Conservation (phyloP, 306 rosid species). For the Vigna reflexopilosa region DNA sequence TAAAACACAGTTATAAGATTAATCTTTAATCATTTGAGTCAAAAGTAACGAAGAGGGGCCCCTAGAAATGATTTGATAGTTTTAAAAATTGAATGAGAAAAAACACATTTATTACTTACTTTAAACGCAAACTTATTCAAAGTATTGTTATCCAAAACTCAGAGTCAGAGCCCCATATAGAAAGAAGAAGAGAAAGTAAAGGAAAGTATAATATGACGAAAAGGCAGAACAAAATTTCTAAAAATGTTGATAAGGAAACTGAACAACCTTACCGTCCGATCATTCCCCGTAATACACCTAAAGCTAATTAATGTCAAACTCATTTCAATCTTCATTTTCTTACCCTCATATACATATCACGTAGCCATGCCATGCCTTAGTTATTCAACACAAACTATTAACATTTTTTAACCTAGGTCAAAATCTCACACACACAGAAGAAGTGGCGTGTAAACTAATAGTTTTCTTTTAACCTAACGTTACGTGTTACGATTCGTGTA, state of each 20-base stretch:
- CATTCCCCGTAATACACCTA: conserved; percentile 30
- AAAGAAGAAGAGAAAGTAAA: neutral
- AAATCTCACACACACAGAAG: neutral
- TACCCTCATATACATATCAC: neutral
- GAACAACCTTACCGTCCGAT: conserved; percentile 65
- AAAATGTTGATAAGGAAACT: conserved; percentile 56
- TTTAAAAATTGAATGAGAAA: neutral
- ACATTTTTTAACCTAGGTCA: neutral
- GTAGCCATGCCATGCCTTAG: neutral
- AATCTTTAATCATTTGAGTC: no score
- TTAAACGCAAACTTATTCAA: neutral
- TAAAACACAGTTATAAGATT: no score
- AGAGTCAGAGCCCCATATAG: neutral
- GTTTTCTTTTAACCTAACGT: conserved; percentile 25
- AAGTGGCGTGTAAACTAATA: neutral
- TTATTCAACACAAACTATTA: neutral
- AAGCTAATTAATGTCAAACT: conserved; percentile 49
- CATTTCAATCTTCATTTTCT: conserved; percentile 35
- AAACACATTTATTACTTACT: neutral
- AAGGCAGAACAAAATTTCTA: conserved; percentile 39
- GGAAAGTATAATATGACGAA: neutral
- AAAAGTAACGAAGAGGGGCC: no score
- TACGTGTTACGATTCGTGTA: conserved; percentile 3
- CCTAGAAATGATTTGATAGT: neutral
- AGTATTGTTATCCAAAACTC: neutral